Evolutionary conservation across 257 asterid genomes (phyloP).

Genomic region (Ballota nigra): DNA sequence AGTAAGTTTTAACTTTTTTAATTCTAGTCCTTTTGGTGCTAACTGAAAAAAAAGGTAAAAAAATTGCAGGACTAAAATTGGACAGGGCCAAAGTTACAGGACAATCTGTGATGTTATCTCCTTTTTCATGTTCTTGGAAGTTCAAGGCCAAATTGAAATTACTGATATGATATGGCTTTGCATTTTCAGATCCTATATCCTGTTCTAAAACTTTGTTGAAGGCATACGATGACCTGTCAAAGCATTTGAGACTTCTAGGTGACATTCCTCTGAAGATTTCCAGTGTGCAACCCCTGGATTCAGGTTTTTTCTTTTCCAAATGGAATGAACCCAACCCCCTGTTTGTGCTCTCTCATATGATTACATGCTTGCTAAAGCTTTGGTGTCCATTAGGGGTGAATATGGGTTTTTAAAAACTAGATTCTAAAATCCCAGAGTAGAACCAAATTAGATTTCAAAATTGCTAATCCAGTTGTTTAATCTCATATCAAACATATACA

Average conservation of each 20-base stretch:
- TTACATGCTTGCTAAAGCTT: conserved; percentile 17
- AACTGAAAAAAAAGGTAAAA: no score
- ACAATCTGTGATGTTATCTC: neutral
- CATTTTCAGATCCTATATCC: conserved; percentile 76
- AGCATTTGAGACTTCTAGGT: conserved; percentile 71
- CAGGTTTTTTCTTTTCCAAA: conserved; percentile 55
- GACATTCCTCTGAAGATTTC: conserved; percentile 87
- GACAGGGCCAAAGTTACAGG: no score
- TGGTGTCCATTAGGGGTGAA: neutral
- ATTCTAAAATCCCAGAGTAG: no score
- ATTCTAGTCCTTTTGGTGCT: no score
- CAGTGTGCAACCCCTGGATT: conserved; percentile 87
- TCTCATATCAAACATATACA: no score
- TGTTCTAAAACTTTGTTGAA: conserved; percentile 56
- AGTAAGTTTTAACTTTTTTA: no score
- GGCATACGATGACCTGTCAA: conserved; percentile 82
- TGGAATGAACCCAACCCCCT: neutral
- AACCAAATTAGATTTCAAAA: no score
- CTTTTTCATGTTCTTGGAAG: neutral
- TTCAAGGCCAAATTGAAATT: conserved; percentile 10
- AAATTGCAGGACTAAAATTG: no score
- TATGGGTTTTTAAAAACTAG: no score
- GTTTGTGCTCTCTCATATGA: neutral
- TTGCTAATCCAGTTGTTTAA: no score
- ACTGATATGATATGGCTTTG: conserved; percentile 17